Evolutionary conservation across 1,284 basidiomycete genomes (phyloP).

Genomic region (Ceratobasidium theobromae): DNA sequence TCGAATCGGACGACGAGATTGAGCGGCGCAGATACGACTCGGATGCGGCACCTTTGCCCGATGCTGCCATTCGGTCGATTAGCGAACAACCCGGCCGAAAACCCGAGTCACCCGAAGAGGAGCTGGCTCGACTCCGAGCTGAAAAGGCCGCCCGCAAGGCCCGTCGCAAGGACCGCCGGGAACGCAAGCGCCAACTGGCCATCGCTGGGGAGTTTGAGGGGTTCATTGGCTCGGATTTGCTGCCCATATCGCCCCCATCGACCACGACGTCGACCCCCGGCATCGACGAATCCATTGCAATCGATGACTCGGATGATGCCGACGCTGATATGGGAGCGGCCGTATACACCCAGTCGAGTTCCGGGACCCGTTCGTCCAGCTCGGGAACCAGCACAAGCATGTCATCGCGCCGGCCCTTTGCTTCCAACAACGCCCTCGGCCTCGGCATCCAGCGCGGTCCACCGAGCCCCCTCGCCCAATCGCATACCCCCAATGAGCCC

Average conservation of each 20-base stretch:
- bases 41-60: conserved; percentile 24
- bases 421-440: not conserved
- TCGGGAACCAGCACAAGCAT: no score
- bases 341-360: not conserved
- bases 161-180: conserved; percentile 6
- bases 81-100: not conserved
- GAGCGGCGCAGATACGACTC: conserved; percentile 9
- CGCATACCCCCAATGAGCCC: not conserved
- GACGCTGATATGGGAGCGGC: conserved; percentile 25
- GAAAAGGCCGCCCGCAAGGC: conserved; percentile 30
- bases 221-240: not conserved
- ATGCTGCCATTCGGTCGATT: conserved; percentile 7
- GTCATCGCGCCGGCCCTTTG: not conserved
- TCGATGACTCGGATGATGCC: conserved; percentile 14
- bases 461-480: conserved; percentile 15
- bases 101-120: conserved; percentile 17
- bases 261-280: conserved; percentile 24
- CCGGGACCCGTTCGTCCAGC: conserved; percentile 4
- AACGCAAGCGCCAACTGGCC: conserved; percentile 16
- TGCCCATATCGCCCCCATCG: conserved; percentile 20
- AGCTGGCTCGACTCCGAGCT: conserved; percentile 18
- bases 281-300: not conserved
- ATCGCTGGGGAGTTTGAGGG: conserved; percentile 22
- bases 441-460: not conserved
- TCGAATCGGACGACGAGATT: conserved; percentile 10